phyloP scores from a whole-genome alignment of 306 rosid species.

The Vigna hirtella region DNA sequence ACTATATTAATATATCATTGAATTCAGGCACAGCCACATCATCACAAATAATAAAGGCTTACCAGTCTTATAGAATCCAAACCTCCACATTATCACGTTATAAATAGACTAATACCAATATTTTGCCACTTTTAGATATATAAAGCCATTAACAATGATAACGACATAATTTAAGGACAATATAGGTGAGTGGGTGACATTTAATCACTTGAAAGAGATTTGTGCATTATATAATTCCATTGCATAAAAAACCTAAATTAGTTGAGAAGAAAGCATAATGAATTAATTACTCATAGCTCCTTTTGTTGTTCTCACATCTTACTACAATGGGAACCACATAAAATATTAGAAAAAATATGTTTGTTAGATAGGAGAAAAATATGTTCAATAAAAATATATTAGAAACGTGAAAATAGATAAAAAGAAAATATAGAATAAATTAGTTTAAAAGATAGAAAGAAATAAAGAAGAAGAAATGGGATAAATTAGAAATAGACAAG shows the following conservation, averaged over 20 bases:
- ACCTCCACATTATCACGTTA: background rate
- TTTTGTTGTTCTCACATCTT: too few relatives aligned
- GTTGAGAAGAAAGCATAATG: background rate
- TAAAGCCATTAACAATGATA: background rate
- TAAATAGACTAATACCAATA: background rate
- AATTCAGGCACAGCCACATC: background rate
- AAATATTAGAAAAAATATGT: too few relatives aligned
- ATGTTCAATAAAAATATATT: too few relatives aligned
- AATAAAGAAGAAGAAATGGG: too few relatives aligned
- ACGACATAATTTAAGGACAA: background rate
- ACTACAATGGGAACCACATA: too few relatives aligned
- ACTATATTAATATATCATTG: too few relatives aligned
- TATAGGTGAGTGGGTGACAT: conserved; percentile 2
- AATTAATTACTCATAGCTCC: too few relatives aligned
- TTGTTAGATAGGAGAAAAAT: too few relatives aligned
- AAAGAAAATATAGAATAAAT: too few relatives aligned
- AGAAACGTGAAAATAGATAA: too few relatives aligned
- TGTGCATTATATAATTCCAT: background rate
- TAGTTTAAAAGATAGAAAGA: too few relatives aligned
- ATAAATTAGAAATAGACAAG: too few relatives aligned
- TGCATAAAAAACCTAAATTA: background rate
- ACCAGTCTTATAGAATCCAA: background rate
- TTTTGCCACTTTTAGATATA: background rate
- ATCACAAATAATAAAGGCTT: background rate
- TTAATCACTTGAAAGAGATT: conserved; percentile 4